Evolutionary conservation across 2,329 filamentous ascomycete species (phyloP), one percentile per base, ranked within the genome.

Genomic region (Periglandula ipomoeae): DNA sequence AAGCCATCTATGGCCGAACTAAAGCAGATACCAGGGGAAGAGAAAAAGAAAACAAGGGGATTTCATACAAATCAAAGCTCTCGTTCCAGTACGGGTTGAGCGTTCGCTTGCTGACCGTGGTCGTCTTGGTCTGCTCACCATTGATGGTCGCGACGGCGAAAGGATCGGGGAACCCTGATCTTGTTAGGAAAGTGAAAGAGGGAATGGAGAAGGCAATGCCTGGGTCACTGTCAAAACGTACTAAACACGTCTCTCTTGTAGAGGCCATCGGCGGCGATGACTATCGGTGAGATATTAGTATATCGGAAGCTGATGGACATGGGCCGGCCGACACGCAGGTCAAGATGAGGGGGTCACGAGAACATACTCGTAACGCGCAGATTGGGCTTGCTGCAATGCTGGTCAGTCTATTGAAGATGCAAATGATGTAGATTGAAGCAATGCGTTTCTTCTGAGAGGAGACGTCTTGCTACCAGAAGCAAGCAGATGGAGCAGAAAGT

Each of bases 1-100:
- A 37, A 35, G 23, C 23, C 8, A 22, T 38, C 26, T n/a, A n/a
- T 9, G 13, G 15, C 46, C 42, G 11, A 7, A 15, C 10, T 15
- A 20, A 20, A 34, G 23, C 17, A 40, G 24, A 26, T 7, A 23
- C 4, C 22, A 11, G 13, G 17, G 6, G 27, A 2, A 5, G 15
- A 46, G 27, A 10, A 39, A 4, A 41, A 4, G n/a, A 9, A 5
- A 42, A 52, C 47, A 35, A 44, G 55, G 50, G 52, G 41, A 52
- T 34, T 52, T 64, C 85, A 61, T 82, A 97, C 93, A 98, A 85
- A 69, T 98, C 93, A 73, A 98, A 98, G 64, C 83, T 89, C 74
- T 98, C 93, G 69, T 98, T 98, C 93, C 93, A 98, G 68, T 98
- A 98, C n/a, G 93, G 93, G 68, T 96, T 97, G 68, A 98, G 74